A percentile compares a stretch with the other conserved stretches of the same genome.
These are phyloP conservation scores for Anacardium occidentale DNA, from an alignment of 345 rosid genomes.

Conservation along the genomic window DNA sequence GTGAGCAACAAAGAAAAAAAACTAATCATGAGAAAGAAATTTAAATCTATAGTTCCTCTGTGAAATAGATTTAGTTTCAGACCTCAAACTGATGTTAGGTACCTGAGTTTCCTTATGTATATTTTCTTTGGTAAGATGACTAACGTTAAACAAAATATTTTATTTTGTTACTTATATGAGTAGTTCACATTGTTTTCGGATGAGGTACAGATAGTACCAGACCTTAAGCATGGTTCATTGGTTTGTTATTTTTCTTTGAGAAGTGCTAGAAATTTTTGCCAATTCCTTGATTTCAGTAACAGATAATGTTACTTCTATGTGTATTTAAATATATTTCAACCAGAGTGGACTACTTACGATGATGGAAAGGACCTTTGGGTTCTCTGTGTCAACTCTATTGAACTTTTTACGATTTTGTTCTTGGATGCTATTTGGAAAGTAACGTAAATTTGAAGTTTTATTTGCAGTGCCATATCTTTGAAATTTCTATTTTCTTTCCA, in stretches of 20 bases:
- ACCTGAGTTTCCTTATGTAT: too few species aligned
- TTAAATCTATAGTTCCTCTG: too few species aligned
- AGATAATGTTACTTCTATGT: not conserved
- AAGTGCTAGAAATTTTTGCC: not conserved
- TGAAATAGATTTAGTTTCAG: too few species aligned
- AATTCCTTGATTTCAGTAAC: not conserved
- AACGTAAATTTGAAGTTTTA: not conserved
- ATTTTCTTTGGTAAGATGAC: too few species aligned
- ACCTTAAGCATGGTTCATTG: too few species aligned
- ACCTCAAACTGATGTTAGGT: too few species aligned
- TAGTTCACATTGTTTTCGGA: too few species aligned
- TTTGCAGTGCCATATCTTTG: not conserved
- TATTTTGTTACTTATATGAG: too few species aligned
- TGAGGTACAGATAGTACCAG: too few species aligned
- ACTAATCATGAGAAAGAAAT: too few species aligned
- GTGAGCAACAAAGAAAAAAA: not conserved
- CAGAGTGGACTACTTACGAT: not conserved
- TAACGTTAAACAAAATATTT: too few species aligned
- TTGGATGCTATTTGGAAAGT: not conserved
- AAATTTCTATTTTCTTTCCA: not conserved
- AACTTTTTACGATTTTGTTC: not conserved
- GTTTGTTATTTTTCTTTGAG: not conserved
- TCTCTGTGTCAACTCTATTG: not conserved
- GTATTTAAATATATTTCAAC: not conserved
- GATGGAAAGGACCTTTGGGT: not conserved